A percentile compares a stretch with the other conserved stretches of the same genome.
These are phyloP conservation scores for Stenocarpella maydis DNA, from an alignment of 2,329 filamentous ascomycete genomes.

Conservation along the genomic window DNA sequence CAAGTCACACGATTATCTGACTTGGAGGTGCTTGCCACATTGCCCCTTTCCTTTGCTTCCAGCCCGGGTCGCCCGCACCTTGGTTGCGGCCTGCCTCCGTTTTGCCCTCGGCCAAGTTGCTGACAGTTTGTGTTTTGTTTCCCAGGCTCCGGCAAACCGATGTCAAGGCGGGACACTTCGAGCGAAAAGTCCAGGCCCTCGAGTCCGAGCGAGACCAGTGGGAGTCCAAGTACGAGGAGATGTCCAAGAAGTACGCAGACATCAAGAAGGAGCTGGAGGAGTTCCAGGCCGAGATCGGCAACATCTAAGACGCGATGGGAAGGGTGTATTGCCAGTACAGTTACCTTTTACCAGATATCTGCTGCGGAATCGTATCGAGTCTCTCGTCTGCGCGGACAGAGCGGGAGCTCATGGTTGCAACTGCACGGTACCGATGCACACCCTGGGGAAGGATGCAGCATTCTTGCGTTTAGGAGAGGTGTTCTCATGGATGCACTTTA, in stretches of 20 bases:
- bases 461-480: slow-evolving; percentile 34
- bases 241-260: slow-evolving; percentile 85
- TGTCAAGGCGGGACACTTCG: slow-evolving; percentile 98
- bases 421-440: slow-evolving; percentile 24
- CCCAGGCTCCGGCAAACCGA: slow-evolving; percentile 95
- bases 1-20: slow-evolving; percentile 36
- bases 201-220: slow-evolving; percentile 91
- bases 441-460: slow-evolving; percentile 30
- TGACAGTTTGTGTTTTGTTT: slow-evolving; percentile 34
- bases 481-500: slow-evolving; percentile 34
- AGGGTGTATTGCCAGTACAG: slow-evolving; percentile 17
- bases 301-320: slow-evolving; percentile 70
- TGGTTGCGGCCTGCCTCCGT: background rate
- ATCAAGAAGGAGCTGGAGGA: slow-evolving; percentile 92
- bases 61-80: background rate
- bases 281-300: slow-evolving; percentile 90
- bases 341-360: slow-evolving; percentile 22
- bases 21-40: slow-evolving; percentile 36
- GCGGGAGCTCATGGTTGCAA: slow-evolving; percentile 7
- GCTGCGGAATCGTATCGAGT: slow-evolving; percentile 25
- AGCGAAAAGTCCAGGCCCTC: slow-evolving; percentile 98
- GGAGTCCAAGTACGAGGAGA: slow-evolving; percentile 98
- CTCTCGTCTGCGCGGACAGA: slow-evolving; percentile 28
- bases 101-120: background rate
- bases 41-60: slow-evolving; percentile 30